Evolutionary conservation across 306 rosid genomes (phyloP).

Genomic region (Vigna trinervia): DNA sequence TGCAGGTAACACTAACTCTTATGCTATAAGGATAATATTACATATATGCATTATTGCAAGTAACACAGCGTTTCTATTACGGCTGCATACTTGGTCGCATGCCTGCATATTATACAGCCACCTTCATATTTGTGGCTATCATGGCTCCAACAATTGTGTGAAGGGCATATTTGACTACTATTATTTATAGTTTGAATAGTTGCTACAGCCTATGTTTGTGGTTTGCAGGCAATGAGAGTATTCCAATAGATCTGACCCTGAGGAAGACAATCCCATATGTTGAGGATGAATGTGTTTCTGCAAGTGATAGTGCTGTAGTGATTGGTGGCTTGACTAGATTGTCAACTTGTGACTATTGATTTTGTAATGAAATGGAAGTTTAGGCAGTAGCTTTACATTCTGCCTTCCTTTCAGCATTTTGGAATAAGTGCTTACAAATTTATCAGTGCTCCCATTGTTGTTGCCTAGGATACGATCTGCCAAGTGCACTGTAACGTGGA

Average conservation of each 20-base stretch:
- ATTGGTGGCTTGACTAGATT: conserved; percentile 57
- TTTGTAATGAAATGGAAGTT: conserved; percentile 27
- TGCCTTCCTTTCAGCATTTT: neutral
- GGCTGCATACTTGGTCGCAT: neutral
- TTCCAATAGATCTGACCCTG: conserved; percentile 58
- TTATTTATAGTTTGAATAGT: conserved; percentile 17
- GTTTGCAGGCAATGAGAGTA: conserved; percentile 55
- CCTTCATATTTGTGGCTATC: conserved; percentile 9
- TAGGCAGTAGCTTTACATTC: conserved; percentile 1
- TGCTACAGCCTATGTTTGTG: conserved; percentile 27
- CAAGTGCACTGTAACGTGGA: conserved; percentile 4
- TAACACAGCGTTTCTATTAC: conserved; percentile 20
- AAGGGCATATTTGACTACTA: neutral
- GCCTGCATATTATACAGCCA: neutral
- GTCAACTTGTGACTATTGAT: conserved; percentile 22
- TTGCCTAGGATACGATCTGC: neutral
- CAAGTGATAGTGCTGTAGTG: conserved; percentile 53
- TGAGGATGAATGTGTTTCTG: conserved; percentile 75
- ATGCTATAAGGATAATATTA: neutral
- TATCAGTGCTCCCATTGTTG: neutral
- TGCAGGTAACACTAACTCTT: conserved; percentile 51
- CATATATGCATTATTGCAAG: conserved; percentile 2
- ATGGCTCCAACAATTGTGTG: conserved; percentile 2
- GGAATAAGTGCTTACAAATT: conserved; percentile 27
- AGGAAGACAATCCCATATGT: conserved; percentile 79